A percentile compares a stretch with the other conserved stretches of the same genome.
Evolutionary conservation across 1,139 yeast genomes (phyloP).

Genomic region (Kluyveromyces marxianus): DNA sequence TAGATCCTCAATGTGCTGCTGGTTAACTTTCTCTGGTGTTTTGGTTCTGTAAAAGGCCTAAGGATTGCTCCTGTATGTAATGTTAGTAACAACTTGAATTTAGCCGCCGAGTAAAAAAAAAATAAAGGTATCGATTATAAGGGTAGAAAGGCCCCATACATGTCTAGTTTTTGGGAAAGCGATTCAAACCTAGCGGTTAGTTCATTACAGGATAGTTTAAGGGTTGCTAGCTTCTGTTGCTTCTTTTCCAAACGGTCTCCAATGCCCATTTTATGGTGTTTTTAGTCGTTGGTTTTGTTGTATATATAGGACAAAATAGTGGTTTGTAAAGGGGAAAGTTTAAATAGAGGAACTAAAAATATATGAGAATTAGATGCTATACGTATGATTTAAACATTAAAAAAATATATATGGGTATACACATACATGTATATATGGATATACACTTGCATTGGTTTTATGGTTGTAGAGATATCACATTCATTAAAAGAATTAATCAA

Average conservation of each 20-base stretch:
- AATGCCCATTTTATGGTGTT: not conserved
- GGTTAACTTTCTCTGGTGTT: slow-evolving; percentile 11
- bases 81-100: not conserved
- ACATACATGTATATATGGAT: not conserved
- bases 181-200: not conserved
- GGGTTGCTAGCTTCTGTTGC: not conserved
- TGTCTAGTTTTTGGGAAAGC: not conserved
- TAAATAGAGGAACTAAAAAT: not conserved
- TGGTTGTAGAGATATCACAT: too few relatives aligned
- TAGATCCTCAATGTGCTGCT: slow-evolving; percentile 22
- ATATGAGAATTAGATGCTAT: not conserved
- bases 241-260: not conserved
- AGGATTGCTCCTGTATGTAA: too few relatives aligned
- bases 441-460: not conserved
- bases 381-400: not conserved
- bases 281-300: not conserved
- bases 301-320: not conserved
- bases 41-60: slow-evolving; percentile 1
- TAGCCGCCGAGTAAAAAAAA: slow-evolving; percentile 1
- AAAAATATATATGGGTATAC: not conserved
- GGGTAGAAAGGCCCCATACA: not conserved
- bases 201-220: not conserved
- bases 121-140: not conserved
- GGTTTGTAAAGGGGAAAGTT: not conserved
- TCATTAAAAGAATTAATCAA: too few relatives aligned